Conservation (phyloP, 768 basidiomycete genomes). For the Mycena pura region DNA sequence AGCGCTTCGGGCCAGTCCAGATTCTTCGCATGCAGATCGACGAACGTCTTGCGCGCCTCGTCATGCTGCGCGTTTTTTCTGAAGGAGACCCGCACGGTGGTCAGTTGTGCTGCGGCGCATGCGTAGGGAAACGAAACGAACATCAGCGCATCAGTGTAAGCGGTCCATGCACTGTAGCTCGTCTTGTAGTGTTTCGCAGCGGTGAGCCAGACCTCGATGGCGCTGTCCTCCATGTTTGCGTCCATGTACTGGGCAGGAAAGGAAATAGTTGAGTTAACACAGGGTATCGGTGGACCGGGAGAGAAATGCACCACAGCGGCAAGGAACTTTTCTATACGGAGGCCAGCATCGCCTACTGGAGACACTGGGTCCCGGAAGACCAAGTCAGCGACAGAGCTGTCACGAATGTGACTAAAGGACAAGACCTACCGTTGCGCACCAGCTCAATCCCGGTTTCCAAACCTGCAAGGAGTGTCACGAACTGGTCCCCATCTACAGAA, state of each 20-base stretch:
- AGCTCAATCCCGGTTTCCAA: constrained; percentile 69
- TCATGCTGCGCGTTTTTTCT: constrained; percentile 63
- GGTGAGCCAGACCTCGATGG: constrained; percentile 66
- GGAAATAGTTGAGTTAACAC: too few species aligned
- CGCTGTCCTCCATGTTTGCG: constrained; percentile 58
- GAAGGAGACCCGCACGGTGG: constrained; percentile 10
- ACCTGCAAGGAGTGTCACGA: constrained; percentile 59
- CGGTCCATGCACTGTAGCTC: constrained; percentile 78
- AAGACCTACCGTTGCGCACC: constrained; percentile 60
- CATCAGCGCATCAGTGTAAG: constrained; percentile 78
- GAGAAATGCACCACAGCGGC: constrained; percentile 61
- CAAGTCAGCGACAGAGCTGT: background rate
- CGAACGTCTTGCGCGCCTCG: constrained; percentile 71
- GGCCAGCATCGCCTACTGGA: constrained; percentile 72
- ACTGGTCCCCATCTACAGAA: constrained; percentile 53
- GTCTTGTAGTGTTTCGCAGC: constrained; percentile 72
- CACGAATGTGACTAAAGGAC: too few species aligned
- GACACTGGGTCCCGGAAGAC: constrained; percentile 56
- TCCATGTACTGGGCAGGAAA: constrained; percentile 64
- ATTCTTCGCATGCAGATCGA: constrained; percentile 69
- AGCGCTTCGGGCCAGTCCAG: constrained; percentile 96
- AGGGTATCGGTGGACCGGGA: too few species aligned
- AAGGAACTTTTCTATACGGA: constrained; percentile 86
- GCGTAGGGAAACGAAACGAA: constrained; percentile 42
- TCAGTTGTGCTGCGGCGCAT: constrained; percentile 5